Evolutionary conservation across 2,329 filamentous ascomycete species (phyloP), one percentile per base, ranked within the genome.

Genomic region (Botryotinia calthae): DNA sequence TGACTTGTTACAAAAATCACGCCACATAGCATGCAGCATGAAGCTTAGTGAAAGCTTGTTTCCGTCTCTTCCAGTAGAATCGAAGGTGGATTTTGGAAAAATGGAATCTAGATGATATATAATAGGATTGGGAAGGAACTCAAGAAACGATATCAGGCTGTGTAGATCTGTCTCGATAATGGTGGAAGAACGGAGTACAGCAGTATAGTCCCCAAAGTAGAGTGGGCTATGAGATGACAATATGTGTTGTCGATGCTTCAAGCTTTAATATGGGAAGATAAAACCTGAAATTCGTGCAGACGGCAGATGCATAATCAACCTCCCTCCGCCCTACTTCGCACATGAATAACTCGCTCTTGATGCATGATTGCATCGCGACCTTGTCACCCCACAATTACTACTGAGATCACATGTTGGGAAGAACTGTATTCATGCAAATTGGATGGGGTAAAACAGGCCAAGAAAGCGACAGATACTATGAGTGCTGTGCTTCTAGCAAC

Each of bases 1-100:
- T 68, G 70, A 72, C 63, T 72, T 72, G 14, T 40, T 61, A n/a
- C 31, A 18, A 58, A 68, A 72, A 68, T 72, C 70, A 72, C 51
- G 54, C 69, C 72, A 75, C 44, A 70, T 75, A 75, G 31, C n/a
- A 58, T 59, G 37, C 37, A 58, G 74, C 16, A 46, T 28, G 25
- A 18, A 37, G 44, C 14, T 51, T 54, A 31, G 46, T 28, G 22
- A 42, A 25, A 40, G 46, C 48, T 56, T 67, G 31, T 56, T 63
- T 63, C 9, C 28, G n/a, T 63, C 37, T 44, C 59, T 42, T 42
- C 59, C 37, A 62, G 34, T 62, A 37, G 7, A 42, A 62, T 62
- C n/a, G 58, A 25, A 25, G 58, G n/a, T 18, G n/a, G n/a, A 28
- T 31, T 56, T 54, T 54, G 25, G 48, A 54, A 54, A 54, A 54